Conservation (phyloP, 208 protist species). For the Wallacemonas sp. region DNA sequence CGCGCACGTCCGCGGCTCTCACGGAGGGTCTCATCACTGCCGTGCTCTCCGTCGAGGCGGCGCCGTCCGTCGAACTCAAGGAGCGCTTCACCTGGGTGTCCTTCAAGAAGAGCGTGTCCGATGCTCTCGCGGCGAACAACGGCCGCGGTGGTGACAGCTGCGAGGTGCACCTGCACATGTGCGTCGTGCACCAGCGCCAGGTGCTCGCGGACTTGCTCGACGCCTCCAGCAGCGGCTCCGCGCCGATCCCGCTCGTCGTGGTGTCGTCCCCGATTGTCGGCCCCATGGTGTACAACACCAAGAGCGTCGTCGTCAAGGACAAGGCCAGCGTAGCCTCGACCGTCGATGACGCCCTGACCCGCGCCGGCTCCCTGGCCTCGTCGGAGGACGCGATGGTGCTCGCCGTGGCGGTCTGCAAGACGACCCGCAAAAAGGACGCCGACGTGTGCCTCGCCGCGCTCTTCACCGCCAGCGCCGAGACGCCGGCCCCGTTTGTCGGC, state of each 20-base stretch:
- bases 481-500: constrained; percentile 28
- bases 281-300: constrained; percentile 29
- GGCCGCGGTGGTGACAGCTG: constrained; percentile 9
- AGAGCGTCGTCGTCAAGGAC: constrained; percentile 19
- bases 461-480: constrained; percentile 27
- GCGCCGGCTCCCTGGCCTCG: constrained; percentile 19
- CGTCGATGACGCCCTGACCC: constrained; percentile 30
- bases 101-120: constrained; percentile 30
- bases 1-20: constrained; percentile 23
- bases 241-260: constrained; percentile 34
- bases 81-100: constrained; percentile 49
- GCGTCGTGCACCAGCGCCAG: constrained; percentile 45
- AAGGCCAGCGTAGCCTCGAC: constrained; percentile 19
- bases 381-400: constrained; percentile 39
- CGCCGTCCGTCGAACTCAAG: constrained; percentile 24
- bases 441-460: constrained; percentile 59
- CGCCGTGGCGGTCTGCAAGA: constrained; percentile 50
- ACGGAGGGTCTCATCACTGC: constrained; percentile 36
- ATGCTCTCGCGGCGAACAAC: constrained; percentile 18
- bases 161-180: constrained; percentile 55
- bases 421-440: constrained; percentile 27
- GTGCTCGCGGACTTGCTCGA: constrained; percentile 56
- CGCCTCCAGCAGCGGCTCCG: not conserved
- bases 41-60: constrained; percentile 46
- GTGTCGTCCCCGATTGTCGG: constrained; percentile 62